Percentiles rank a stretch among this genome's conserved stretches.
Evolutionary conservation across 2,329 filamentous ascomycete species (phyloP).

Genomic region (Epichloe bromicola): DNA sequence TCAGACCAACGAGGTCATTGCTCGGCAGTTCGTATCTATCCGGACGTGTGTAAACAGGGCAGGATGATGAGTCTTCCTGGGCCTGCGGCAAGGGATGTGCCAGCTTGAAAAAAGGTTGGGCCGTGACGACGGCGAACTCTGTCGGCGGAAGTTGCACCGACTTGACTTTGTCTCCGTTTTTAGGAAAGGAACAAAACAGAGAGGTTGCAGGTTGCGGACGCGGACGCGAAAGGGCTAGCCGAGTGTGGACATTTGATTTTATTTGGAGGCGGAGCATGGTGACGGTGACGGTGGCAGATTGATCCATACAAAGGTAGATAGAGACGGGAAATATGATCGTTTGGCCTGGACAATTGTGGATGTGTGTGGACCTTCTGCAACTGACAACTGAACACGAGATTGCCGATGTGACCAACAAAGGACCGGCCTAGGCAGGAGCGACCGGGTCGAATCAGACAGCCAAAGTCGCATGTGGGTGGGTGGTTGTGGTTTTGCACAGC

Average conservation of each 20-base stretch:
- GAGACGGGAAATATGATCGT: not conserved
- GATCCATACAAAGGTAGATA: not conserved
- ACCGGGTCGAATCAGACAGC: too few relatives aligned
- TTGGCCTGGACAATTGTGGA: not conserved
- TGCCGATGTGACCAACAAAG: too few relatives aligned
- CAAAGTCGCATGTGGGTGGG: too few relatives aligned
- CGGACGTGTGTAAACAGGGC: not conserved
- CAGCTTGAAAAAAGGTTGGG: not conserved
- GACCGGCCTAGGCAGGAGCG: too few relatives aligned
- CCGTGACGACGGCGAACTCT: not conserved
- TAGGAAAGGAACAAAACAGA: too few relatives aligned
- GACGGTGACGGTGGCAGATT: not conserved
- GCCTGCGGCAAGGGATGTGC: not conserved
- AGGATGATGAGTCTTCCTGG: not conserved
- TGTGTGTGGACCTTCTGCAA: not conserved
- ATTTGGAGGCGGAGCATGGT: not conserved
- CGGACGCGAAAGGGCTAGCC: not conserved
- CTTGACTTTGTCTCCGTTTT: not conserved
- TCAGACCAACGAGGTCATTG: not conserved
- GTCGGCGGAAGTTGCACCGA: not conserved
- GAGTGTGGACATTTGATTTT: not conserved
- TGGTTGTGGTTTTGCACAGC: too few relatives aligned
- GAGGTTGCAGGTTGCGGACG: not conserved
- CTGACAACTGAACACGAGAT: not conserved
- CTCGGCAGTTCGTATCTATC: not conserved